Evolutionary conservation across 164 flowering plant species (phyloP), one percentile per base, ranked within the genome.

Genomic region (Annona squamosa): DNA sequence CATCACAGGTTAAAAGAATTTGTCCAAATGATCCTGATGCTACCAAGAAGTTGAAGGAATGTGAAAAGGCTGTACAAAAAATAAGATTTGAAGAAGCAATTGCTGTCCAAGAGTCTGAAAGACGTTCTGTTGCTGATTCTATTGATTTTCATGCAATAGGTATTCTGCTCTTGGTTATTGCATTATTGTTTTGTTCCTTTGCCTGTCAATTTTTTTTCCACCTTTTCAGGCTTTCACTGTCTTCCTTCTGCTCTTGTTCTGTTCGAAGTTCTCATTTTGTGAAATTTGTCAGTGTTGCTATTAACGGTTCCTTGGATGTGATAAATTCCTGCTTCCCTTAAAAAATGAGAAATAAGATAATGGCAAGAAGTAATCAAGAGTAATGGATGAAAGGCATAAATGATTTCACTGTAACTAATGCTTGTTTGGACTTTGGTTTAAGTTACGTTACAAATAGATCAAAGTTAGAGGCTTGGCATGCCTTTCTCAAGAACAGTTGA

Each of bases 1-100:
- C 48, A 18, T 52, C 77, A 95, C 77, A 95, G 98, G 97, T 95
- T 65, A 93, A 93, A 82, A 91, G 75, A 82, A 65, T 91, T 67
- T 77, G 85, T 80, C 99, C 99, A 63, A 95, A 93, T 85, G 98
- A 95, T 85, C 97, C 94, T 72, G 97, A 95, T 84, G 99, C 99
- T 56, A 61, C 90, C 19, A 93, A 86, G 82, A 95, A 95, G 82
- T 77, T 95, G 82, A 95, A 85, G 84, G 99, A 95, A 81, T 95
- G 99, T 81, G 99, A 95, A 79, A 95, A 91, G 77, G 97, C 97
- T 66, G 99, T 93, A 13, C 87, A 88, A 91, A 95, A 95, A 82
- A 87, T 91, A 42, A 91, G 87, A 81, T 95, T 95, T 81, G 97
- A 93, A 77, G 98, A 95, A 83, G 99, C 99, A 67, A 95, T 95